A percentile compares a stretch with the other conserved stretches of the same genome.
phyloP scores from a whole-genome alignment of 192 early-diverging fungal genomes.

The Gaertneriomyces semiglobifer region DNA sequence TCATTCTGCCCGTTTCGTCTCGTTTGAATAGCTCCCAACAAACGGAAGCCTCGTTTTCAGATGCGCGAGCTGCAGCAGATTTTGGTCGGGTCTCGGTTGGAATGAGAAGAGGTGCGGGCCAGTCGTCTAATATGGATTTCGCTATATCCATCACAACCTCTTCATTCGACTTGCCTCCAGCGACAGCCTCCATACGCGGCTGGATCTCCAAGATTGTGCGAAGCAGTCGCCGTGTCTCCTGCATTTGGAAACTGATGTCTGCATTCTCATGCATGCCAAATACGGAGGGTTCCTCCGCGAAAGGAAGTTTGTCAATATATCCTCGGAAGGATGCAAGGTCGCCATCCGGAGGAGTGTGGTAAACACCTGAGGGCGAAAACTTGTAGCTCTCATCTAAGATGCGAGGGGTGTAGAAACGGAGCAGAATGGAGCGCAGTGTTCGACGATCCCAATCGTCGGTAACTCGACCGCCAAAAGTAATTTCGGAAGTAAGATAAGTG shows the following conservation, averaged over 20 bases:
- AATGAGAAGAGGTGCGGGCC: slow-evolving; percentile 45
- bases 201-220: slow-evolving; percentile 59
- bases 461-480: slow-evolving; percentile 63
- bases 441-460: slow-evolving; percentile 64
- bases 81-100: slow-evolving; percentile 16
- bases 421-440: slow-evolving; percentile 50
- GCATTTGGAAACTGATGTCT: slow-evolving; percentile 62
- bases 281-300: slow-evolving; percentile 58
- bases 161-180: slow-evolving; percentile 47
- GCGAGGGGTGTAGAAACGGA: slow-evolving; percentile 47
- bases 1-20: slow-evolving; percentile 50
- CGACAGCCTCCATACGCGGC: slow-evolving; percentile 43
- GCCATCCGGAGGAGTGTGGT: slow-evolving; percentile 56
- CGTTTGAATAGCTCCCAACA: slow-evolving; percentile 48
- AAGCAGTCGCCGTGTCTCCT: slow-evolving; percentile 53
- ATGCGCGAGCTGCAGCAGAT: background rate
- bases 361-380: slow-evolving; percentile 52
- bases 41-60: slow-evolving; percentile 5
- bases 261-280: slow-evolving; percentile 70
- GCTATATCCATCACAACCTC: slow-evolving; percentile 51
- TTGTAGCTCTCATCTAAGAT: slow-evolving; percentile 52
- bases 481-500: slow-evolving; percentile 56
- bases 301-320: slow-evolving; percentile 58
- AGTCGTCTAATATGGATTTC: slow-evolving; percentile 44
- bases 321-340: slow-evolving; percentile 41